Conservation (phyloP, 2,329 filamentous ascomycete genomes). For the Furcasterigmium sp. region DNA sequence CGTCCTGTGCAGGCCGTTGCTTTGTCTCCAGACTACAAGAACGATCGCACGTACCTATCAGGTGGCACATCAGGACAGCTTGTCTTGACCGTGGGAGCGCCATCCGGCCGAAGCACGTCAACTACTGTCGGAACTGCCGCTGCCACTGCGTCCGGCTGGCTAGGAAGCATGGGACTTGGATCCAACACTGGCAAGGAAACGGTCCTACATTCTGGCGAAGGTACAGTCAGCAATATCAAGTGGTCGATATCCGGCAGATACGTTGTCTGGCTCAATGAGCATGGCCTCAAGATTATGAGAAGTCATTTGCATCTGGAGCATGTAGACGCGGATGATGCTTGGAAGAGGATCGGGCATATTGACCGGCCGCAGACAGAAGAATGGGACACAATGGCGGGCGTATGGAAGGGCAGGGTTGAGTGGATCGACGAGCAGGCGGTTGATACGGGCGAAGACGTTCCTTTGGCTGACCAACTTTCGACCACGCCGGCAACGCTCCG, state of each 20-base stretch:
- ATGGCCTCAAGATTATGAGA: conserved; percentile 97
- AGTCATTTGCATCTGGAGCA: conserved; percentile 77
- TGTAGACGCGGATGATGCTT: conserved; percentile 73
- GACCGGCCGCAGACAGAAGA: conserved; percentile 79
- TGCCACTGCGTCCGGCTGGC: conserved; percentile 82
- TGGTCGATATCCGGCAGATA: conserved; percentile 93
- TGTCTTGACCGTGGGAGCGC: conserved; percentile 78
- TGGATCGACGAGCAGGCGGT: conserved; percentile 86
- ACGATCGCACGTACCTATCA: conserved; percentile 82
- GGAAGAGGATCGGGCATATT: conserved; percentile 91
- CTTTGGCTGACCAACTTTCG: conserved; percentile 16
- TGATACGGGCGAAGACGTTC: conserved; percentile 62
- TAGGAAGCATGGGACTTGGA: conserved; percentile 80
- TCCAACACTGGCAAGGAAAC: conserved; percentile 77
- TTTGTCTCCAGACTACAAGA: conserved; percentile 91
- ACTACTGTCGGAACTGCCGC: conserved; percentile 81
- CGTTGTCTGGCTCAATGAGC: conserved; percentile 92
- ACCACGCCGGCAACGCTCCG: background rate
- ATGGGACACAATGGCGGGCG: conserved; percentile 94
- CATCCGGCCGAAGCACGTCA: conserved; percentile 75
- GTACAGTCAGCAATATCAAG: conserved; percentile 83
- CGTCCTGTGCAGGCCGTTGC: conserved; percentile 88
- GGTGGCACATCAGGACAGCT: conserved; percentile 85
- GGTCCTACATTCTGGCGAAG: conserved; percentile 86
- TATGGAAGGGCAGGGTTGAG: conserved; percentile 88